Evolutionary conservation across 2,329 filamentous ascomycete species (phyloP).

Genomic region (Alternaria tenuissima): DNA sequence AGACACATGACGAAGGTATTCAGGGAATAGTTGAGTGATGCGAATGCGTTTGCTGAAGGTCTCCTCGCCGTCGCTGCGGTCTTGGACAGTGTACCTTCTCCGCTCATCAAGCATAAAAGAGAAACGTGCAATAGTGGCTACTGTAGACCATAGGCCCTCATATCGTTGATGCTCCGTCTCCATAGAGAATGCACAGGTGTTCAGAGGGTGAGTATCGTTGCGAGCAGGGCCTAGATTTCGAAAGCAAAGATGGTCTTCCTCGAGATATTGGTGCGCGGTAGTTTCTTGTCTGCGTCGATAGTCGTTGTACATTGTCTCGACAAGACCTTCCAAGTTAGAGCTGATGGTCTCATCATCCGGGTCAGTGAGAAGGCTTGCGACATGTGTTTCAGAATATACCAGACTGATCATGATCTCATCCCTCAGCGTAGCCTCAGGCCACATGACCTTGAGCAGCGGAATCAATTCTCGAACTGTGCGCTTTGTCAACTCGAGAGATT

Average conservation of each 20-base stretch:
- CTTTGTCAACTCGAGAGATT: constrained; percentile 71
- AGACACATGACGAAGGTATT: constrained; percentile 51
- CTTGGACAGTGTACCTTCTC: constrained; percentile 23
- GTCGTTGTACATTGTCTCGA: constrained; percentile 77
- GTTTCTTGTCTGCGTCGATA: constrained; percentile 75
- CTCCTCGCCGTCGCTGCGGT: constrained; percentile 32
- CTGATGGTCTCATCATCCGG: constrained; percentile 36
- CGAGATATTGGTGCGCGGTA: constrained; percentile 59
- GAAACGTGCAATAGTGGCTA: constrained; percentile 52
- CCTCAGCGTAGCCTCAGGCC: constrained; percentile 70
- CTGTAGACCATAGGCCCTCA: constrained; percentile 49
- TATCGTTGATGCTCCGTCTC: constrained; percentile 39
- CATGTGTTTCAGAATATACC: constrained; percentile 63
- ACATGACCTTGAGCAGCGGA: constrained; percentile 77
- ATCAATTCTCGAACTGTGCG: constrained; percentile 68
- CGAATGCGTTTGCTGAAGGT: constrained; percentile 50
- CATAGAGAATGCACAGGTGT: constrained; percentile 46
- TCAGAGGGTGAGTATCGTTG: constrained; percentile 34
- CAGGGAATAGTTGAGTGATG: constrained; percentile 48
- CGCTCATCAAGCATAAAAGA: constrained; percentile 46
- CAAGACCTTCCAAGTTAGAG: constrained; percentile 66
- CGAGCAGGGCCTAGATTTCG: constrained; percentile 52
- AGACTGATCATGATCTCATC: constrained; percentile 79
- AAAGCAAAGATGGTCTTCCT: constrained; percentile 75
- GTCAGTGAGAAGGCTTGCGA: constrained; percentile 44